Percentiles rank a stretch among this genome's conserved stretches.
Conservation (phyloP, 331 rosid genomes). For the Ulmus americana region DNA sequence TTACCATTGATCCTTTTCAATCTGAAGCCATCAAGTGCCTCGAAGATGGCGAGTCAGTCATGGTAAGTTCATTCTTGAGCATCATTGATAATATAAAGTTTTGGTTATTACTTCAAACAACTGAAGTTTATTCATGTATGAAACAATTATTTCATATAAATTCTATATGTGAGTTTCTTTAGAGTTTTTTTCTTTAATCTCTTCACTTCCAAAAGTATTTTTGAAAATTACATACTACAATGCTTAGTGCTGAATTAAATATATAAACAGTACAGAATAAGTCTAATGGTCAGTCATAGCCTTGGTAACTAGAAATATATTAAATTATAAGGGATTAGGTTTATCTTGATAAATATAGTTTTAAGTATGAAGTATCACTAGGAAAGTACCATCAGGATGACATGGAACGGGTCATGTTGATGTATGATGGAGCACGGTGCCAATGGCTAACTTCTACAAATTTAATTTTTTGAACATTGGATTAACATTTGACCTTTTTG, state of each 20-base stretch:
- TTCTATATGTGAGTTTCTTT: too few relatives aligned
- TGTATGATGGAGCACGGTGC: not conserved
- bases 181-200: too few relatives aligned
- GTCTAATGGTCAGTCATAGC: not conserved
- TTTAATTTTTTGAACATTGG: not conserved
- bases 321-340: not conserved
- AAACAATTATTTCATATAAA: too few relatives aligned
- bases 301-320: not conserved
- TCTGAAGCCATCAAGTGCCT: slow-evolving; percentile 70
- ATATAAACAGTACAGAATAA: not conserved
- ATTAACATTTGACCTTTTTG: not conserved
- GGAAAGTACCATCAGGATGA: not conserved
- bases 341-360: slow-evolving; percentile 1
- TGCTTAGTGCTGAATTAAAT: not conserved
- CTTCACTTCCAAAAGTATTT: not conserved
- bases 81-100: not conserved
- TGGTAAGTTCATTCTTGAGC: slow-evolving; percentile 31
- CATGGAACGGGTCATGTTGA: not conserved
- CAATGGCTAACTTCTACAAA: not conserved
- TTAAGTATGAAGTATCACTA: not conserved
- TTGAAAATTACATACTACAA: not conserved
- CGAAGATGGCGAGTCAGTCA: slow-evolving; percentile 68
- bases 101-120: not conserved
- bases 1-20: slow-evolving; percentile 84
- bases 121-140: too few relatives aligned